Evolutionary conservation across 2,329 filamentous ascomycete species (phyloP).

Genomic region (Neurospora crassa): DNA sequence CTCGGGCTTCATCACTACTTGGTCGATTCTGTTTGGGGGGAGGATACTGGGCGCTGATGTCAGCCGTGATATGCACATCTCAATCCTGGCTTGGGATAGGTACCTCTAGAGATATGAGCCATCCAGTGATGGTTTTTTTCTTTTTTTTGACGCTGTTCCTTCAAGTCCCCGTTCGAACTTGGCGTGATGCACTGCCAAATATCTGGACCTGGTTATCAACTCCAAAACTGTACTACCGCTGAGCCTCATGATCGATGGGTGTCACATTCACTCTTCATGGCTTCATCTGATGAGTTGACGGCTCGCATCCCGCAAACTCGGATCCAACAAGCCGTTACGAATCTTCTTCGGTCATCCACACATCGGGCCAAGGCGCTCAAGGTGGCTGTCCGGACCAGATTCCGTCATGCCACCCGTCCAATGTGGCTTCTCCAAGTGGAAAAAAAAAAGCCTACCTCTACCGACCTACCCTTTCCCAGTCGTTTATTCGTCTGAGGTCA

Average conservation of each 20-base stretch:
- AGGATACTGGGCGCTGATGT: neutral
- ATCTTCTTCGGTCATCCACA: neutral
- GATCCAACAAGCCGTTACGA: neutral
- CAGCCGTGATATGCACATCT: neutral
- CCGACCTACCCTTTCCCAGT: neutral
- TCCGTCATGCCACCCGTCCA: neutral
- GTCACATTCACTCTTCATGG: neutral
- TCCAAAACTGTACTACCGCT: neutral
- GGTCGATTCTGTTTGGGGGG: neutral
- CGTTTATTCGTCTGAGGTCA: neutral
- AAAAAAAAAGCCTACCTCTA: neutral
- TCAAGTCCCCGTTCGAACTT: neutral
- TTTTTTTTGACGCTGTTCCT: neutral
- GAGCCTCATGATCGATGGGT: neutral
- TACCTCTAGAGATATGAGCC: no score
- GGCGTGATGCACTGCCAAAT: neutral
- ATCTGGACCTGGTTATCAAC: neutral
- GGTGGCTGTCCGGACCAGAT: neutral
- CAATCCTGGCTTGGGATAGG: neutral
- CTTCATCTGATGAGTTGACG: neutral
- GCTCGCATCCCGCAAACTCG: neutral
- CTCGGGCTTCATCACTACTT: neutral
- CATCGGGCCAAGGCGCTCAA: neutral
- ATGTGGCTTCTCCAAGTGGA: neutral
- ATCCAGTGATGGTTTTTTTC: no score